Conservation (phyloP, 768 basidiomycete genomes). For the Suillus clintonianus region DNA sequence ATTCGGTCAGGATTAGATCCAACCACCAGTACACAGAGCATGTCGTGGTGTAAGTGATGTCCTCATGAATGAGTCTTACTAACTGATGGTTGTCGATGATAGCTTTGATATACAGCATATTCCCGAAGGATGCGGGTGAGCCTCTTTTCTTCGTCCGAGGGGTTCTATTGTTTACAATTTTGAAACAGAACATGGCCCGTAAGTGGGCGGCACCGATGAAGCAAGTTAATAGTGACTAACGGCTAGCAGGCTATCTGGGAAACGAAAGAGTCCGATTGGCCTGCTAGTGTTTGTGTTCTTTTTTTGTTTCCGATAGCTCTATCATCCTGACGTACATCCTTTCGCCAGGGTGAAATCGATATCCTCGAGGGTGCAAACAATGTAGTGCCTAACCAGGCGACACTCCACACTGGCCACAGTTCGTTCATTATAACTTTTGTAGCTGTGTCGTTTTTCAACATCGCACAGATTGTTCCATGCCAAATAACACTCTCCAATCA, state of each 20-base stretch:
- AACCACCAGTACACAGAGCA: constrained; percentile 17
- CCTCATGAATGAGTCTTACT: background rate
- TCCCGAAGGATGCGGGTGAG: constrained; percentile 34
- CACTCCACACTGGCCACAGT: constrained; percentile 32
- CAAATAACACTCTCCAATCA: background rate
- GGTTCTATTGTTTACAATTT: background rate
- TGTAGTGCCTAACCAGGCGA: constrained; percentile 33
- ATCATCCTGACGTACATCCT: background rate
- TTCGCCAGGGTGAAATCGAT: constrained; percentile 43
- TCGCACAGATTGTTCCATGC: constrained; percentile 21
- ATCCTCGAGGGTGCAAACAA: constrained; percentile 51
- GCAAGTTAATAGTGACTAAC: background rate
- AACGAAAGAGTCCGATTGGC: constrained; percentile 14
- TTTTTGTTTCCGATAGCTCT: background rate
- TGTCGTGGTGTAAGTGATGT: constrained; percentile 19
- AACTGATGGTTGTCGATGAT: background rate
- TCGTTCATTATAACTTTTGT: background rate
- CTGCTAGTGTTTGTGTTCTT: constrained; percentile 9
- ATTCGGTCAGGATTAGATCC: constrained; percentile 31
- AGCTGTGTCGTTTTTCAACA: background rate
- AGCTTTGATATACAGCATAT: constrained; percentile 34
- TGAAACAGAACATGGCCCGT: constrained; percentile 28
- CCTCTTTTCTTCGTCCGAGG: background rate
- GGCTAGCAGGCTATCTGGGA: constrained; percentile 8
- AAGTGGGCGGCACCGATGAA: background rate